Evolutionary conservation across 2,329 filamentous ascomycete species (phyloP), one percentile per base, ranked within the genome.

Genomic region (Penicillium sclerotiorum): DNA sequence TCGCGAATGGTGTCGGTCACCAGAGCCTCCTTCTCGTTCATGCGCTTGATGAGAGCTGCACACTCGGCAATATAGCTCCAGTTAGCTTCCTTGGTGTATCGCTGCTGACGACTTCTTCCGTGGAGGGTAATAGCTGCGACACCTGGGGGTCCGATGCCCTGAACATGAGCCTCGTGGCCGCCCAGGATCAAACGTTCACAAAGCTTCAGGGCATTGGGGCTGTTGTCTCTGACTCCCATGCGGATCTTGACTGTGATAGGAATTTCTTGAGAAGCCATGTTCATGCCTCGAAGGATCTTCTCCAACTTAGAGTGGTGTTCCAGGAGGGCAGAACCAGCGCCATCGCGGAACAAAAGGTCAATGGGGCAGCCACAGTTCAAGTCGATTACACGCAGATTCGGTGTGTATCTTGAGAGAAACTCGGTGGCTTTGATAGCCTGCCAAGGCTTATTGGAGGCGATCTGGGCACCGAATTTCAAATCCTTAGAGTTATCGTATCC

Each of bases 301-400:
- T 96, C 92, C 42, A 99, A 77, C 73, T 96, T 97, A 50, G 85
- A 85, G 23, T 84, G 89, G 46, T 86, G 80, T 63, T 99, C 94
- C n/a, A 99, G 84, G 13, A 99, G 82, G 1, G 90, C 93, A 17
- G 93, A 96, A 4, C 94, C 94, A 33, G 89, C 90, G 43, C 94
- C 94, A 38, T 87, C 81, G 61, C 91, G 86, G 77, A 85, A 97
- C 44, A 99, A 87, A 61, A 96, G 83, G 67, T 99, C 94, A 66
- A 99, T 96, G 4, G 94, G 94, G 66, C 94, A 99, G 37, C 94
- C 94, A 63, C 93, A 97, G 77, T 99, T 99, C 60, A 99, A 78
- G 65, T 99, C 94, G 57, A 99, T 89, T 32, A 96, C 84, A 28
- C 94, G 89, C 17, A 99, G 80, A 62, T 90, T 84, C 3, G 94